Evolutionary conservation across 768 basidiomycete genomes (phyloP).

Genomic region (Rhizopogon vinicolor): DNA sequence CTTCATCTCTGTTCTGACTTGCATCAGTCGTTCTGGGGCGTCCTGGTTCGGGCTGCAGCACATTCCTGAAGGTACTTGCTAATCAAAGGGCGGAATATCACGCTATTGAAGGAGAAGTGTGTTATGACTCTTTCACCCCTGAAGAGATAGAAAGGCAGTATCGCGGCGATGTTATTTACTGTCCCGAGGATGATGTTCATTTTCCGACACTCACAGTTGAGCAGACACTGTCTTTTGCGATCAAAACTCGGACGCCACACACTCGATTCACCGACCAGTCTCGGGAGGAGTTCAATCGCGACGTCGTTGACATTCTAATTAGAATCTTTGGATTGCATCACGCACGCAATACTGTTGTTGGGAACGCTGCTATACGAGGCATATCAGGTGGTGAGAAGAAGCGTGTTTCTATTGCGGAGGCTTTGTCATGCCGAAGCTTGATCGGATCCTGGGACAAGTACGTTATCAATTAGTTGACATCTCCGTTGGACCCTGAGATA

Average conservation of each 20-base stretch:
- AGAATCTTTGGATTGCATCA: slow-evolving; percentile 77
- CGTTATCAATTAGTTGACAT: neutral
- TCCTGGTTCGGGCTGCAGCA: slow-evolving; percentile 82
- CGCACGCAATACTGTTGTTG: slow-evolving; percentile 69
- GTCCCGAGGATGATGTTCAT: slow-evolving; percentile 82
- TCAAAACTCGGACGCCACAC: slow-evolving; percentile 22
- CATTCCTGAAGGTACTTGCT: slow-evolving; percentile 76
- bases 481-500: neutral
- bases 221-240: slow-evolving; percentile 75
- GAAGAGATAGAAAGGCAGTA: slow-evolving; percentile 58
- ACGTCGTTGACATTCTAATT: slow-evolving; percentile 40
- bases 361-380: slow-evolving; percentile 73
- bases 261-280: neutral
- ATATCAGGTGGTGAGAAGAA: slow-evolving; percentile 80
- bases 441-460: slow-evolving; percentile 7
- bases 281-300: neutral
- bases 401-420: slow-evolving; percentile 75
- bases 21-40: slow-evolving; percentile 74
- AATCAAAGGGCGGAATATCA: slow-evolving; percentile 72
- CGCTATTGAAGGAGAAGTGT: slow-evolving; percentile 61
- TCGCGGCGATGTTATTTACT: slow-evolving; percentile 79
- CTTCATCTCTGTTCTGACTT: neutral
- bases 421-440: slow-evolving; percentile 30
- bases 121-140: slow-evolving; percentile 73
- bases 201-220: slow-evolving; percentile 81